These are phyloP conservation scores for Kwoniella heveanensis DNA, from an alignment of 768 basidiomycete species.

Conservation along the genomic window DNA sequence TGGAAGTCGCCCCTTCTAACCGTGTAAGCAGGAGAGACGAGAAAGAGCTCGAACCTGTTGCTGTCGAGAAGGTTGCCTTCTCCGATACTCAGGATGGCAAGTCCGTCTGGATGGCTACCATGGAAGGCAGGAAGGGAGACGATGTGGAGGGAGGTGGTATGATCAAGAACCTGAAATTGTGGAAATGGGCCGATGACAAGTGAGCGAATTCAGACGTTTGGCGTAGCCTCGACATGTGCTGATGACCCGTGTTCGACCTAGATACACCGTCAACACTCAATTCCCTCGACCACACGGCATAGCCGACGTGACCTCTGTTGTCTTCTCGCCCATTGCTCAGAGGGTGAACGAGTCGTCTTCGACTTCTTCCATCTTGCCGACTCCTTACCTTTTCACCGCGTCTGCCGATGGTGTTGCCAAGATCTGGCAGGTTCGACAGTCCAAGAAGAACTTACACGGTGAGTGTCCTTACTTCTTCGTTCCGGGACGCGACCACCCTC, in stretches of 20 bases:
- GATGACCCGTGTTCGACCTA: neutral
- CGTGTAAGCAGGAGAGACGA: constrained; percentile 80
- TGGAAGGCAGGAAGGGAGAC: constrained; percentile 73
- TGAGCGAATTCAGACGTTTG: constrained; percentile 50
- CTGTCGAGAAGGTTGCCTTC: constrained; percentile 71
- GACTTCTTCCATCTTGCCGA: constrained; percentile 12
- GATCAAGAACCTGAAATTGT: constrained; percentile 79
- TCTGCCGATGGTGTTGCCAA: constrained; percentile 70
- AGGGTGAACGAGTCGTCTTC: constrained; percentile 28
- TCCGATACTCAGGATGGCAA: constrained; percentile 57
- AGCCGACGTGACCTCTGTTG: constrained; percentile 64
- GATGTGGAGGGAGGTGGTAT: constrained; percentile 65
- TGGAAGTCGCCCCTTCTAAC: constrained; percentile 93
- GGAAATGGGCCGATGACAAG: constrained; percentile 73
- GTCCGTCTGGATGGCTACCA: constrained; percentile 90
- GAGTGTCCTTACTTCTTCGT: constrained; percentile 39
- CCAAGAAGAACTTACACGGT: constrained; percentile 64
- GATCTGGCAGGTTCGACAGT: constrained; percentile 70
- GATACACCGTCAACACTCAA: constrained; percentile 72
- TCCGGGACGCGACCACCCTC: neutral
- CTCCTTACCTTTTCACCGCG: constrained; percentile 67
- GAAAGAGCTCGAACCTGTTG: constrained; percentile 70
- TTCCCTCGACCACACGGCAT: constrained; percentile 83
- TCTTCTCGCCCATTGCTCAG: constrained; percentile 65
- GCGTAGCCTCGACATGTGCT: neutral